Base-by-base conservation (phyloP, 768 basidiomycete genomes). In the Clathrus columnatus region DNA sequence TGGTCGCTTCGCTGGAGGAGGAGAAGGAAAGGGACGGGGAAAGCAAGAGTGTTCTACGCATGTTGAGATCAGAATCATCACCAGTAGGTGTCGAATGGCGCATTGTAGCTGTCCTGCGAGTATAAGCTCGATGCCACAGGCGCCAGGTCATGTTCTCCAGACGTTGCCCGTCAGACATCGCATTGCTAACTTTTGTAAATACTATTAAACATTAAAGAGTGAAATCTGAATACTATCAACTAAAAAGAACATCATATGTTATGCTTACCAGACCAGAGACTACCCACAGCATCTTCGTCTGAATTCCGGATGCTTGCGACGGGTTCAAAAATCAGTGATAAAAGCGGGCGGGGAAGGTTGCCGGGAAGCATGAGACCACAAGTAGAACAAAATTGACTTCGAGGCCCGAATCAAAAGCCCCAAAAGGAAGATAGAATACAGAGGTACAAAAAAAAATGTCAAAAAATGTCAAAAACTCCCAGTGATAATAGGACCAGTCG, bases 141-240 rank as follows among this genome's bases (percentile, higher is more conserved):
- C 91, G 74, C 91, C 91, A 94, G 2, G 86, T 83, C 52, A 93
- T 84, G 63, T 94, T 91, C 70, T 93, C 91, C 26, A 92, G 76
- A 26, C 91, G 71, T 5, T 73, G 76, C n/a, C 91, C 91, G 61
- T 92, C 84, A 62, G 85, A 78, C 2, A 93, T 72, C 1, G 82
- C 82, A 60, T 80, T 77, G 68, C 87, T 89, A 73, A 85, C 90
- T 67, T 89, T 88, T 50, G 87, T 81, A 63, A 93, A 91, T 6
- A 93, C 91, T 90, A 61, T 18, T 27, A 20, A 26, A 28, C 41
- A 44, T 27, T 42, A 20, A 45, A 23, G 50, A 50, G 24, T 57
- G 20, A 50, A 1, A 17, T 54, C 28, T 41, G 51, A 23, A 58
- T 50, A 45, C 59, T 14, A 57, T 52, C 50, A 16, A 29, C 48